These are phyloP conservation scores for Cucurbita ficifolia DNA, from an alignment of 306 rosid genomes.

Conservation along the genomic window DNA sequence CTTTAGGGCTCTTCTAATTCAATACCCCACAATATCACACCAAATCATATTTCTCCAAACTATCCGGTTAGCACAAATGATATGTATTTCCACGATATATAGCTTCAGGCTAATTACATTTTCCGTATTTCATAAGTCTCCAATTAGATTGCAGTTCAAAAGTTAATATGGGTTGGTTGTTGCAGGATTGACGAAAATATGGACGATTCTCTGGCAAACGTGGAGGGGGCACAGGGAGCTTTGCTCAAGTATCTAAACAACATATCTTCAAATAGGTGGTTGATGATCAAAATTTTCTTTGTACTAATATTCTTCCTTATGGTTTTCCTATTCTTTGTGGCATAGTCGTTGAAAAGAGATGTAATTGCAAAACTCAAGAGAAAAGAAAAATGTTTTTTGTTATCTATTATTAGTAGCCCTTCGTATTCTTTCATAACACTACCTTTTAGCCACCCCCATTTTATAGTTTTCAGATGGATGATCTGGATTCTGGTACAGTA, in stretches of 20 bases:
- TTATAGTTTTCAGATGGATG: not conserved
- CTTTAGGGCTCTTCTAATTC: too few species aligned
- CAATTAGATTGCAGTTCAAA: too few species aligned
- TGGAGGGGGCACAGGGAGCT: constrained; percentile 93
- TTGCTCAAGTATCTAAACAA: constrained; percentile 83
- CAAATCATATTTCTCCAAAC: too few species aligned
- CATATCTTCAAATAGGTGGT: constrained; percentile 98
- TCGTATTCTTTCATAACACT: constrained; percentile 5
- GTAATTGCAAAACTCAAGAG: constrained; percentile 24
- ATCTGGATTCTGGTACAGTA: not conserved
- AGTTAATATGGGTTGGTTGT: too few species aligned
- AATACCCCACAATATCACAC: too few species aligned
- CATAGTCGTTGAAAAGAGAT: constrained; percentile 26
- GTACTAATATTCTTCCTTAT: constrained; percentile 82
- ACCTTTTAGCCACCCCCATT: not conserved
- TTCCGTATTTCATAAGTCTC: too few species aligned
- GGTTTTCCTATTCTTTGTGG: constrained; percentile 98
- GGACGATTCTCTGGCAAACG: constrained; percentile 83
- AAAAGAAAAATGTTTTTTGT: constrained; percentile 9
- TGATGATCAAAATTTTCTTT: constrained; percentile 99
- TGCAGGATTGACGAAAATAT: too few species aligned
- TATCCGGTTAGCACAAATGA: too few species aligned
- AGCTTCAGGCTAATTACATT: too few species aligned
- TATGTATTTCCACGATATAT: too few species aligned
- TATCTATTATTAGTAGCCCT: not conserved